Conservation (phyloP, 2,329 filamentous ascomycete genomes). For the Emericellopsis atlantica region DNA sequence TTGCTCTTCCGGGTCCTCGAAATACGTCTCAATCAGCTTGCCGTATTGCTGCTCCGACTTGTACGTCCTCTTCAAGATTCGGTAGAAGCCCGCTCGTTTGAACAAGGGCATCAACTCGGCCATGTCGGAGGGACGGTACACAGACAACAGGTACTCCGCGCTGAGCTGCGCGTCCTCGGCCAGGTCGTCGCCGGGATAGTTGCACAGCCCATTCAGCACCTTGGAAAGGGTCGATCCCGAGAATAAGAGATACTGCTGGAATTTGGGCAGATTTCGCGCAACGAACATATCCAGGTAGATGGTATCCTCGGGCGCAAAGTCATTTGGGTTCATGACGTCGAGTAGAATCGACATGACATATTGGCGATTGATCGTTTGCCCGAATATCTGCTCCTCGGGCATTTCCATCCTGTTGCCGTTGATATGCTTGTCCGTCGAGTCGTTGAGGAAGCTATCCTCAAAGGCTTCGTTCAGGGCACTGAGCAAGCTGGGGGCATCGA, state of each 20-base stretch:
- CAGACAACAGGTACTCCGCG: slow-evolving; percentile 84
- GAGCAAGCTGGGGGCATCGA: slow-evolving; percentile 84
- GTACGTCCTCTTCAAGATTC: slow-evolving; percentile 84
- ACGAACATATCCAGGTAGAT: slow-evolving; percentile 99
- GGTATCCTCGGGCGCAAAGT: slow-evolving; percentile 69
- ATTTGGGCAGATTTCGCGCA: slow-evolving; percentile 89
- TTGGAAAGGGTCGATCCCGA: slow-evolving; percentile 75
- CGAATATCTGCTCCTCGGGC: slow-evolving; percentile 54
- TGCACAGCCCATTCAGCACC: slow-evolving; percentile 71
- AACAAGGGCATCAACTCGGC: slow-evolving; percentile 65
- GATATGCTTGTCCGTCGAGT: slow-evolving; percentile 50
- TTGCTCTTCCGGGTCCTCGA: slow-evolving; percentile 72
- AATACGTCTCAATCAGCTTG: slow-evolving; percentile 66
- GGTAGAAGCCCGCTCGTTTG: slow-evolving; percentile 69
- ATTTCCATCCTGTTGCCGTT: slow-evolving; percentile 40
- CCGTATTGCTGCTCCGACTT: slow-evolving; percentile 67
- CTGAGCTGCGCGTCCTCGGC: slow-evolving; percentile 95
- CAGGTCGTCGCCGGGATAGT: slow-evolving; percentile 67
- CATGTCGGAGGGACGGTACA: slow-evolving; percentile 82
- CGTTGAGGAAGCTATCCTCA: slow-evolving; percentile 87
- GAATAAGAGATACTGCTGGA: slow-evolving; percentile 86
- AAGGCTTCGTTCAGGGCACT: slow-evolving; percentile 96
- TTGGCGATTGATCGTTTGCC: slow-evolving; percentile 72
- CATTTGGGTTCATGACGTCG: slow-evolving; percentile 71
- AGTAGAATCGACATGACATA: slow-evolving; percentile 85